Conservation (phyloP, 2,329 filamentous ascomycete genomes). For the Diaporthe sp. region DNA sequence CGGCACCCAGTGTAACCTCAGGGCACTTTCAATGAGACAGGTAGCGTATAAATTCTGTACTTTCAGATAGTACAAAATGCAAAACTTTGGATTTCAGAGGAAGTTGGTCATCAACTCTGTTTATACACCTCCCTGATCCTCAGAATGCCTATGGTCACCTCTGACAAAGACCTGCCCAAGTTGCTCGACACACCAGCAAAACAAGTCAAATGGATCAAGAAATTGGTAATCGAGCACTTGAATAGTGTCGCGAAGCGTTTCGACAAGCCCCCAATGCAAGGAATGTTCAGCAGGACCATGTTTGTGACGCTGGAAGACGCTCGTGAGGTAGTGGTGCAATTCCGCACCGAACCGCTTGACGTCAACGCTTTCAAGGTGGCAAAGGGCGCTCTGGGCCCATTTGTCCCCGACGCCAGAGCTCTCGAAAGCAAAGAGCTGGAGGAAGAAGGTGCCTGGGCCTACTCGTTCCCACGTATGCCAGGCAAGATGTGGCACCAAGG, state of each 20-base stretch:
- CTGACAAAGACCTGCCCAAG: conserved; percentile 1
- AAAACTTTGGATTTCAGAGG: background rate
- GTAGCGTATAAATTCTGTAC: background rate
- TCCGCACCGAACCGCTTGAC: background rate
- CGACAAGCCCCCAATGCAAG: conserved; percentile 7
- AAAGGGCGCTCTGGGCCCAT: background rate
- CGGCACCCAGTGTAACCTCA: background rate
- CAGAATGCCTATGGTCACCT: background rate
- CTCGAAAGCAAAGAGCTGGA: background rate
- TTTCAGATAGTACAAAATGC: background rate
- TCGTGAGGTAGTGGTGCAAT: background rate
- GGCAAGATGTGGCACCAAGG: conserved; percentile 3
- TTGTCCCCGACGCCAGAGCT: background rate
- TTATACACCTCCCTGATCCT: too few species aligned
- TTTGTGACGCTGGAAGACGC: background rate
- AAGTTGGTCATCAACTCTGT: too few species aligned
- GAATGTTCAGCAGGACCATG: conserved; percentile 2
- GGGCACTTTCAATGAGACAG: background rate
- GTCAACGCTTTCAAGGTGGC: background rate
- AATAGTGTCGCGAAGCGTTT: background rate
- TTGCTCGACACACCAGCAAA: background rate
- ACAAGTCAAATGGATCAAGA: background rate
- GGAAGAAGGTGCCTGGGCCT: background rate
- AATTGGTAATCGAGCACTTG: background rate
- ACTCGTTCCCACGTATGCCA: background rate